A percentile compares a stretch with the other conserved stretches of the same genome.
Conservation (phyloP, 345 rosid species). For the Eucalyptus victrix region DNA sequence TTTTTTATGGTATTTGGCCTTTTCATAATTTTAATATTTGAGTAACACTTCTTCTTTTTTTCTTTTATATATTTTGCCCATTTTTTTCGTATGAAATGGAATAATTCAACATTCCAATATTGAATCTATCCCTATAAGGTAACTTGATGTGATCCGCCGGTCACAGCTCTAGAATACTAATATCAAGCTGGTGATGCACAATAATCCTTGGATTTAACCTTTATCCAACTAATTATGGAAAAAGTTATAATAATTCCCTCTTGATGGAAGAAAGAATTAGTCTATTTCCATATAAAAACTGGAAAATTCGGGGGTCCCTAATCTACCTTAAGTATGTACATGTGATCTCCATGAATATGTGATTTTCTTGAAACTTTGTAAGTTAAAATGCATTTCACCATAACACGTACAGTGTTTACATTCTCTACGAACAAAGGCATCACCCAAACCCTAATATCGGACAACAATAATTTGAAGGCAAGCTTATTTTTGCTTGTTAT, state of each 20-base stretch:
- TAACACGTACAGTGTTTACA: neutral
- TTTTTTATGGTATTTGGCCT: too few species aligned
- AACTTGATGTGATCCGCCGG: neutral
- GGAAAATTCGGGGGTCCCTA: neutral
- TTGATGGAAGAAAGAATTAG: neutral
- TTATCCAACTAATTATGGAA: neutral
- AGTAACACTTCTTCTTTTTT: neutral
- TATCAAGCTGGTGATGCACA: neutral
- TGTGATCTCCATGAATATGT: neutral
- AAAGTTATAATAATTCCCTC: neutral
- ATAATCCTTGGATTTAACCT: neutral
- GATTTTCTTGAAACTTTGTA: neutral
- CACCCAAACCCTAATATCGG: neutral
- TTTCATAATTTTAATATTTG: neutral
- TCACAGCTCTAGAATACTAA: neutral
- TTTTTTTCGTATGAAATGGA: neutral
- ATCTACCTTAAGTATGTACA: neutral
- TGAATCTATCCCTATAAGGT: neutral
- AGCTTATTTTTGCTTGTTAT: neutral
- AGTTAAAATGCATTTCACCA: neutral
- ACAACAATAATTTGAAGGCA: neutral
- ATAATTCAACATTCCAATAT: neutral
- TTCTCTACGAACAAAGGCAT: neutral
- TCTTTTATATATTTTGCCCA: neutral
- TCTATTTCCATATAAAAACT: neutral